Base-by-base conservation (phyloP, 345 rosid species). In the Pugionium dolabratum region DNA sequence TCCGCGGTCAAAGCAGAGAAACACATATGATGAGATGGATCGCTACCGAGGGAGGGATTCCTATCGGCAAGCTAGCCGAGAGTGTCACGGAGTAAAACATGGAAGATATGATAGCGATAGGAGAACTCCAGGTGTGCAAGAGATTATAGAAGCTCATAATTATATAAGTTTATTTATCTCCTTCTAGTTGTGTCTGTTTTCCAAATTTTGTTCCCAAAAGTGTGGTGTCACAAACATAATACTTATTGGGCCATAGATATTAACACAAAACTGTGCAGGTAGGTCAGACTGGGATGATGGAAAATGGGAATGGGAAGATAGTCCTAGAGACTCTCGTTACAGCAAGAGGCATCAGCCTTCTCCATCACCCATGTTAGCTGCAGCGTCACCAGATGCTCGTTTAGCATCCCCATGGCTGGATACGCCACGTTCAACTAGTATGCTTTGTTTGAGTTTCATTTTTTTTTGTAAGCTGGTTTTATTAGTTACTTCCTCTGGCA, bases 241-340 rank as follows among this genome's bases (percentile, higher is more conserved):
- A 48, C 59, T 50, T 58, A 18, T 18, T 64, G 47, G 55, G 31
- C 48, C 36, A 50, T 51, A 71, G 59, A 18, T 55, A 30, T 29
- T 70, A 36, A 70, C 57, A 54, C 42, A 41, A 50, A 73, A 69
- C 74, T 70, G 45, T 83, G 71, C 82, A 92, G 96, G 84, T 59
- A 78, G 90, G 71, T 84, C 84, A 67, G 97, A 90, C 50, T 93
- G 97, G 98, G 98, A 93, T 85, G 92, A 93, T 74, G 94, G 90
- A 28, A 79, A 82, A 71, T 88, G 92, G 95, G 97, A 90, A 73
- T 90, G 97, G 97, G 85, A 88, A 78, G 89, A 78, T n/a, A 81
- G 96, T 34, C 97, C 99, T 53, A 63, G 83, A 72, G 74, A 72
- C 64, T 87, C 86, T 70, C 67, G 72, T 79, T 67, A 75, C 53